Evolutionary conservation across 2,329 filamentous ascomycete species (phyloP), one percentile per base, ranked within the genome.

Genomic region (Fusarium bactridioides): DNA sequence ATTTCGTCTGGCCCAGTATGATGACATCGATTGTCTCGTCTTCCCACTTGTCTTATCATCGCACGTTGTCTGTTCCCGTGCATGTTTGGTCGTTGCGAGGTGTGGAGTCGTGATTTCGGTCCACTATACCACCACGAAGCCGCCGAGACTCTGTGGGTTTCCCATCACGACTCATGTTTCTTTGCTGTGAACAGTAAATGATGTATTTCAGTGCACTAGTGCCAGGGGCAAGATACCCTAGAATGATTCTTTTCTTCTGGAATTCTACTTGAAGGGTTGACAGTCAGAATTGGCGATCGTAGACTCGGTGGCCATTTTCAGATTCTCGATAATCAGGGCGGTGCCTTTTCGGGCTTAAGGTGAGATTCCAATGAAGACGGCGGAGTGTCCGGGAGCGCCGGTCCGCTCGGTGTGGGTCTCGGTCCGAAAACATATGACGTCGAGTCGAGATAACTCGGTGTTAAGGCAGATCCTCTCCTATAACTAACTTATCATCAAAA

Each of bases 61-160:
- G 43, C 57, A 69, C 61, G 44, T 58, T 69, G n/a, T 56, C 38
- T 61, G 23, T 59, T 61, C 40, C 48, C 31, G 31, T n/a, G 44
- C 59, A 44, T 69, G 65, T 54, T 60, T 69, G 48, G 61, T 37
- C 50, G 35, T 50, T 40, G 29, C 41, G 47, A 13, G 44, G 72
- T 74, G 72, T 74, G 72, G 72, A 74, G 64, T 60, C 53, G n/a
- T 45, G 33, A 7, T 61, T 25, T n/a, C 10, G 72, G 68, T 74
- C 72, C 72, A 74, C 72, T 70, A 72, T 74, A 74, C 12, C 48
- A 64, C 72, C 72, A 74, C 58, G 69, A 72, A 74, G 72, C 59
- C 72, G 72, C 72, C 72, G 72, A 74, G 56, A 55, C 40, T 59
- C 56, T 54, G 69, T 67, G 70, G 59, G n/a, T 44, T 41, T 38